Evolutionary conservation across 129 eudicot species (phyloP).

Genomic region (Arctium lappa): DNA sequence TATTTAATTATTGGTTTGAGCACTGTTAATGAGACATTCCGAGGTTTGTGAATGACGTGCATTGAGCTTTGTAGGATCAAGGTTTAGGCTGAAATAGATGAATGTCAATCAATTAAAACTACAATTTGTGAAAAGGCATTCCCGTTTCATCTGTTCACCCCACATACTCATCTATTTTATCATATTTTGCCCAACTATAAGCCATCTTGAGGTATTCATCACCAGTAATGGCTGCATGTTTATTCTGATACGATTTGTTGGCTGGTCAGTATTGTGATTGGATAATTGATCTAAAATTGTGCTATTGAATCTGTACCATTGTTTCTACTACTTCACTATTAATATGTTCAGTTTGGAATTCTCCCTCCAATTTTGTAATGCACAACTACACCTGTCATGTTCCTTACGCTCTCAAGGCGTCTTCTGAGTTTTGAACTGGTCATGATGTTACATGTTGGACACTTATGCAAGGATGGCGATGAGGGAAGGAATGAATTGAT

Average conservation of each 20-base stretch:
- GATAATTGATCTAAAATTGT: neutral
- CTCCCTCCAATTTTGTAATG: neutral
- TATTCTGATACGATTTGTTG: neutral
- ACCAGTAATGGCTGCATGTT: conserved; percentile 13
- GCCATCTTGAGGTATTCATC: conserved; percentile 4
- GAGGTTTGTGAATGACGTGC: neutral
- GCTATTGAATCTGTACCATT: neutral
- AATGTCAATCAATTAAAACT: neutral
- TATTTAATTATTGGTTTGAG: neutral
- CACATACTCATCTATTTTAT: neutral
- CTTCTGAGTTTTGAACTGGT: neutral
- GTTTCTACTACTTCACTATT: neutral
- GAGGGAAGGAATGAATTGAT: neutral
- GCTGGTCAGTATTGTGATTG: neutral
- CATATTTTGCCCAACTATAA: neutral
- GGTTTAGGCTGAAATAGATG: neutral
- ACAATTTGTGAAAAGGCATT: neutral
- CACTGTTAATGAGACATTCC: neutral
- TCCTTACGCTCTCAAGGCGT: neutral
- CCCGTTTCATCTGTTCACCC: neutral
- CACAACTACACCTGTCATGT: neutral
- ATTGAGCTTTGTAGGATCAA: neutral
- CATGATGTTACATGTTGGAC: neutral
- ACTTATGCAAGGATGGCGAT: neutral
- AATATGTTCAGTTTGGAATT: conserved; percentile 9